Conservation (phyloP, 1,284 basidiomycete genomes). For the Moesziomyces antarcticus region DNA sequence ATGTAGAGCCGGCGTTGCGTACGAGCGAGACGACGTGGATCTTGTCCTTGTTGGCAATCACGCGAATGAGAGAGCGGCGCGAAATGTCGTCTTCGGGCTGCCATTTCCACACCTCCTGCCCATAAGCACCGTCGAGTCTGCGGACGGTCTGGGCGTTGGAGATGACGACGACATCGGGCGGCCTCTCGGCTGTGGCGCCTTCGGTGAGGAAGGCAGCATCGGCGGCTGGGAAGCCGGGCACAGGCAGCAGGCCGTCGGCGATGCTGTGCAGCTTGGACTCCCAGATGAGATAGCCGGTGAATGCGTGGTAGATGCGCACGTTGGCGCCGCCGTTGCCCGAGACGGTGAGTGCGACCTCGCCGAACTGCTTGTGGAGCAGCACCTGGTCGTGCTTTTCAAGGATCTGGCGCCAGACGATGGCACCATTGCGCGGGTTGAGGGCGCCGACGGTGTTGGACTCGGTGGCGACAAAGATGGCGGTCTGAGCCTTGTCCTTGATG, state of each 20-base stretch:
- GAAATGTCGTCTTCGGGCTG: constrained; percentile 35
- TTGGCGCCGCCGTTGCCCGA: constrained; percentile 80
- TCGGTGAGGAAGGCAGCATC: constrained; percentile 54
- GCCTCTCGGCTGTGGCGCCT: constrained; percentile 7
- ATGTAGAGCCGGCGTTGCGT: constrained; percentile 33
- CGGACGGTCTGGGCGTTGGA: constrained; percentile 50
- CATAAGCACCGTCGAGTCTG: constrained; percentile 33
- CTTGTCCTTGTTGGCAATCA: constrained; percentile 41
- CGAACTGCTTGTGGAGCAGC: constrained; percentile 75
- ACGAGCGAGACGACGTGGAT: constrained; percentile 50
- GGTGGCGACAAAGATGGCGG: constrained; percentile 77
- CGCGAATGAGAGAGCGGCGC: constrained; percentile 28
- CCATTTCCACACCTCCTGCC: constrained; percentile 31
- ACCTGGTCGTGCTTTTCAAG: constrained; percentile 78
- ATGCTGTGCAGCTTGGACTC: constrained; percentile 71
- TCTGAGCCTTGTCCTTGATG: constrained; percentile 68
- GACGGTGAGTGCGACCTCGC: constrained; percentile 72
- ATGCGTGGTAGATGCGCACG: constrained; percentile 77
- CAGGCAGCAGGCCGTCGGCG: constrained; percentile 38
- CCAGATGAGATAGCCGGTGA: constrained; percentile 77
- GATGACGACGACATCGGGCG: constrained; percentile 46
- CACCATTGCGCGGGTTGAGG: constrained; percentile 78
- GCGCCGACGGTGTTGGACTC: constrained; percentile 82
- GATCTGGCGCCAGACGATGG: constrained; percentile 83
- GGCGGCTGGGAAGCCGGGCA: constrained; percentile 34